Conservation (phyloP, 1,284 basidiomycete species). For the Takashimella koratensis region DNA sequence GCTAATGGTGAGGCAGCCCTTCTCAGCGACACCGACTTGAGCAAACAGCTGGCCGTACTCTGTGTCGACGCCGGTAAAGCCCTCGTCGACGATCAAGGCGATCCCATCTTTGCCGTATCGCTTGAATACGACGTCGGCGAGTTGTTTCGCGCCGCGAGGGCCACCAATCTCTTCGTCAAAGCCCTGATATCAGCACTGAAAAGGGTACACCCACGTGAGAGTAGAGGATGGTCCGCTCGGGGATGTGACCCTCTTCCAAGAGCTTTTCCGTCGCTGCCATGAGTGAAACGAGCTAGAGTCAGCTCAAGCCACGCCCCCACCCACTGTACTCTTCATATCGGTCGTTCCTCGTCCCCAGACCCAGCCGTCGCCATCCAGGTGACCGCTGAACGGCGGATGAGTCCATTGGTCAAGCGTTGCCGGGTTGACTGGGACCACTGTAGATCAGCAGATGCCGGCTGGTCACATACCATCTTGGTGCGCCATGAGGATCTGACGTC, state of each 20-base stretch:
- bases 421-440: slow-evolving; percentile 57
- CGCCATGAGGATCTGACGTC: slow-evolving; percentile 5
- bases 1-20: slow-evolving; percentile 53
- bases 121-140: slow-evolving; percentile 18
- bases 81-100: slow-evolving; percentile 34
- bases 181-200: slow-evolving; percentile 7
- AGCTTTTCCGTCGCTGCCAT: slow-evolving; percentile 20
- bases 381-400: slow-evolving; percentile 20
- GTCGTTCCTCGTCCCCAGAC: slow-evolving; percentile 29
- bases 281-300: slow-evolving; percentile 8
- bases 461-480: slow-evolving; percentile 14
- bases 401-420: slow-evolving; percentile 50
- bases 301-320: neutral
- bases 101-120: slow-evolving; percentile 25
- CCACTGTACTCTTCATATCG: slow-evolving; percentile 23
- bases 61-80: slow-evolving; percentile 27
- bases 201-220: neutral
- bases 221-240: slow-evolving; percentile 11
- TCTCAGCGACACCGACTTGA: slow-evolving; percentile 30
- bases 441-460: slow-evolving; percentile 34
- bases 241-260: slow-evolving; percentile 16
- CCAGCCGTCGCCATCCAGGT: slow-evolving; percentile 24
- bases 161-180: slow-evolving; percentile 33
- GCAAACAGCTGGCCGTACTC: slow-evolving; percentile 28
- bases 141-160: slow-evolving; percentile 22